Percentiles rank a stretch among this genome's conserved stretches.
phyloP scores from a whole-genome alignment of 2,329 filamentous ascomycete species.

The Sarocladium brachiariae region DNA sequence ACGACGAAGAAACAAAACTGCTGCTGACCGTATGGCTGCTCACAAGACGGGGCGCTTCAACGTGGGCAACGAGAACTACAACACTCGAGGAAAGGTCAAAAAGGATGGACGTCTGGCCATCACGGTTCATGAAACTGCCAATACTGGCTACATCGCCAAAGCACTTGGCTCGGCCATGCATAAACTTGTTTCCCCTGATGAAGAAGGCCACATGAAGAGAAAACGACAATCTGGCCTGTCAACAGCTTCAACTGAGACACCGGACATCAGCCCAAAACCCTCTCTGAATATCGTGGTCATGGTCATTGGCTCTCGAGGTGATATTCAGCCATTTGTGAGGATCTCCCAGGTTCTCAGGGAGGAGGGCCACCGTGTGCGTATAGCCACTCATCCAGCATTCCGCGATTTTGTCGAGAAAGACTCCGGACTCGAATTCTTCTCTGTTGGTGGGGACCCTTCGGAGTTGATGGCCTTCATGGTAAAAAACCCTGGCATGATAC shows the following conservation, averaged over 20 bases:
- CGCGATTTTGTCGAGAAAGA: constrained; percentile 69
- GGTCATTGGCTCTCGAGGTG: constrained; percentile 74
- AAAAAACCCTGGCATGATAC: constrained; percentile 73
- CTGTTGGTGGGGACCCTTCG: constrained; percentile 69
- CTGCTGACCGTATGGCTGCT: background rate
- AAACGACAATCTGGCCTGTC: constrained; percentile 13
- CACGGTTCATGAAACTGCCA: constrained; percentile 62
- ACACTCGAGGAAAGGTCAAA: constrained; percentile 58
- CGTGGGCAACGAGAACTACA: constrained; percentile 58
- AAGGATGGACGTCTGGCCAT: constrained; percentile 66
- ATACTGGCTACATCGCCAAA: constrained; percentile 67
- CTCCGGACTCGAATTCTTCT: constrained; percentile 71
- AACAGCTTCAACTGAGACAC: constrained; percentile 21
- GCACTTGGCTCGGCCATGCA: constrained; percentile 60
- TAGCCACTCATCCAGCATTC: constrained; percentile 74
- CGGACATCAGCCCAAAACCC: constrained; percentile 31
- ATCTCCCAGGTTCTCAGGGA: constrained; percentile 66
- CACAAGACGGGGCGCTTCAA: constrained; percentile 33
- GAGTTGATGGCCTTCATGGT: constrained; percentile 88
- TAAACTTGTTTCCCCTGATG: constrained; percentile 16
- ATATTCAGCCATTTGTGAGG: constrained; percentile 73
- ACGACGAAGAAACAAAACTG: background rate
- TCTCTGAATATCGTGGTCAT: constrained; percentile 73
- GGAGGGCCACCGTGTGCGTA: constrained; percentile 67
- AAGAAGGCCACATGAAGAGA: constrained; percentile 12